phyloP scores from a whole-genome alignment of 148 eudicot species.

The Cornus florida region DNA sequence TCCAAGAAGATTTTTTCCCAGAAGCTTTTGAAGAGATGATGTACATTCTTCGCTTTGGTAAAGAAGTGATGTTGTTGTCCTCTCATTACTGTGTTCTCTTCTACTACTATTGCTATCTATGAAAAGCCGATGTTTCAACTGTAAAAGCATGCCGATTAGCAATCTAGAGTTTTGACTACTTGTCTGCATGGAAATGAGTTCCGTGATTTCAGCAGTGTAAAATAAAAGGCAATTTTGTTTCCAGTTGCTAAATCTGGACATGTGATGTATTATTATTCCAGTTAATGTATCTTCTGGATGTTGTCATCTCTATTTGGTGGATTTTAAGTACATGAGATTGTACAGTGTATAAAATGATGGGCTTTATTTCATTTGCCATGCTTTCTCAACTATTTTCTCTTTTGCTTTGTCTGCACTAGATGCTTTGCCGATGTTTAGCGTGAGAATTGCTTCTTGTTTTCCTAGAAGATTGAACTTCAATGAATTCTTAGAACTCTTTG shows the following conservation, averaged over 20 bases:
- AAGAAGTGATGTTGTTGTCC: slow-evolving; percentile 11
- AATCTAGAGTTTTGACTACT: slow-evolving; percentile 13
- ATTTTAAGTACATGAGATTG: not conserved
- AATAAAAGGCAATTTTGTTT: slow-evolving; percentile 10
- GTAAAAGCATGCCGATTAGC: too few relatives aligned
- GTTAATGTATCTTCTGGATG: slow-evolving; percentile 9
- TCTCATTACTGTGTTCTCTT: not conserved
- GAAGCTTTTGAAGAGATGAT: slow-evolving; percentile 48
- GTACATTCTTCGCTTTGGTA: not conserved
- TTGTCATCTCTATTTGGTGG: not conserved
- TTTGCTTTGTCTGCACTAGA: not conserved
- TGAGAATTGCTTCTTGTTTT: too few relatives aligned
- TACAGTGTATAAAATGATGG: slow-evolving; percentile 4
- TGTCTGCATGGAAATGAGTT: slow-evolving; percentile 3
- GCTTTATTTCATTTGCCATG: not conserved
- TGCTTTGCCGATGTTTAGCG: not conserved
- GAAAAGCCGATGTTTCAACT: not conserved
- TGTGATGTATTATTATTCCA: slow-evolving; percentile 1
- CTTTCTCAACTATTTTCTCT: not conserved
- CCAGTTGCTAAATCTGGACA: not conserved
- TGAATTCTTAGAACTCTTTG: not conserved
- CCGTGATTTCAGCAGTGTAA: slow-evolving; percentile 9
- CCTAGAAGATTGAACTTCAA: too few relatives aligned
- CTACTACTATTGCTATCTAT: slow-evolving; percentile 7
- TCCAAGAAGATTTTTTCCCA: slow-evolving; percentile 40